Base-by-base conservation (phyloP, 768 basidiomycete species). In the Pleurotus platypus region DNA sequence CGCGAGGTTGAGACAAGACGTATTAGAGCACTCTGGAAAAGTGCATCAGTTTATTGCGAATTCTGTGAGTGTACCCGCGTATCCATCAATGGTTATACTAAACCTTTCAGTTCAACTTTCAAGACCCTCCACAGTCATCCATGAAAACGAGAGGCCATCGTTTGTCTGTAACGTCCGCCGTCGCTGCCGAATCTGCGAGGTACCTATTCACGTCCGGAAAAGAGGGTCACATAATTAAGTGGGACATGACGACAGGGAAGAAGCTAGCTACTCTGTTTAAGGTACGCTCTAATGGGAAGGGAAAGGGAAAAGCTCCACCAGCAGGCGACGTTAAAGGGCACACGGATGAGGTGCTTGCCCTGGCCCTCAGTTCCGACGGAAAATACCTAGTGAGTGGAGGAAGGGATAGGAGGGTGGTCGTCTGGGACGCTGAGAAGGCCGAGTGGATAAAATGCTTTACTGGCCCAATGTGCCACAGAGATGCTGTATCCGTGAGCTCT, bases 181-280 rank as follows among this genome's bases (percentile, higher is more conserved):
- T 89, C 20, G 84, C 87, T 2, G 87, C 92, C 1, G 82, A 87
- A 49, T 84, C 89, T 24, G 85, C 80, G 12, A 78, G 77, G 55
- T 83, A 81, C 66, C 80, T 98, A n/a, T 98, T 87, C 69, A 93
- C 93, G 0, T 76, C 94, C 0, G 89, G 90, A 7, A 99, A 99
- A 68, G 93, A 96, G 64, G 97, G 96, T 1, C 77, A 81, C 11
- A 92, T 99, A 66, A 80, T 88, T 55, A 91, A 93, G 69, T 94
- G 91, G 89, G 83, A 91, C 65, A 74, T 95, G 24, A 68, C 67
- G 8, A 82, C 81, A 0, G 90, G 90, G 7, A 78, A 81, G 67
- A 83, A 81, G 61, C 61, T 81, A 1, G 70, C 75, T 8, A 81
- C 80, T 1, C 82, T 87, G 64, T 77, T 83, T 66, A 92, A 92